Conservation (phyloP, 345 rosid species). For the Linum tenue region DNA sequence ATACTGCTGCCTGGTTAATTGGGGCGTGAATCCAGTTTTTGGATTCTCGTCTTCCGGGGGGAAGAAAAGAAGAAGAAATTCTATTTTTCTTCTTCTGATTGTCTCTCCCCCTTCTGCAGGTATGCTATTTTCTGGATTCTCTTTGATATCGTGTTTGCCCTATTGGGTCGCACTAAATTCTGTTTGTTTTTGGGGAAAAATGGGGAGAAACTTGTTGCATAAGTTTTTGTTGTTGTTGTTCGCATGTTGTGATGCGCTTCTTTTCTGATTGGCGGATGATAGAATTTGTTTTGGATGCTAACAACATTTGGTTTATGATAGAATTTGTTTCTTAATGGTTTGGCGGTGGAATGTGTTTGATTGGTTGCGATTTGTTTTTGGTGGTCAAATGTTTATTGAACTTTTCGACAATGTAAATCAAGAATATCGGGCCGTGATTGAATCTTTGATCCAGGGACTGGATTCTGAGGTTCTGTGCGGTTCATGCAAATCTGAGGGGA, state of each 20-base stretch:
- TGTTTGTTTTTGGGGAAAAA: too few species aligned
- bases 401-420: not conserved
- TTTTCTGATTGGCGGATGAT: not conserved
- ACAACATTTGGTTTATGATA: too few species aligned
- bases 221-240: not conserved
- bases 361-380: not conserved
- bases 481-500: not conserved
- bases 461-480: not conserved
- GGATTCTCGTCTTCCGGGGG: not conserved
- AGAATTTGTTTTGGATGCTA: too few species aligned
- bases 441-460: not conserved
- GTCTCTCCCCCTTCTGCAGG: slow-evolving; percentile 1
- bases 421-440: not conserved
- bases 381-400: not conserved
- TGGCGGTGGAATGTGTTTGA: too few species aligned
- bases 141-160: not conserved
- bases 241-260: not conserved
- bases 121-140: too few species aligned
- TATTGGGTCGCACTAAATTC: too few species aligned
- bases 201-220: not conserved
- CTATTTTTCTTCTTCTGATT: not conserved
- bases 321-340: too few species aligned
- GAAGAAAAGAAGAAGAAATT: not conserved
- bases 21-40: not conserved
- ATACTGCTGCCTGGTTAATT: not conserved